Conservation (phyloP, 805 yeast genomes). For the Suhomyces tanzawaensis region DNA sequence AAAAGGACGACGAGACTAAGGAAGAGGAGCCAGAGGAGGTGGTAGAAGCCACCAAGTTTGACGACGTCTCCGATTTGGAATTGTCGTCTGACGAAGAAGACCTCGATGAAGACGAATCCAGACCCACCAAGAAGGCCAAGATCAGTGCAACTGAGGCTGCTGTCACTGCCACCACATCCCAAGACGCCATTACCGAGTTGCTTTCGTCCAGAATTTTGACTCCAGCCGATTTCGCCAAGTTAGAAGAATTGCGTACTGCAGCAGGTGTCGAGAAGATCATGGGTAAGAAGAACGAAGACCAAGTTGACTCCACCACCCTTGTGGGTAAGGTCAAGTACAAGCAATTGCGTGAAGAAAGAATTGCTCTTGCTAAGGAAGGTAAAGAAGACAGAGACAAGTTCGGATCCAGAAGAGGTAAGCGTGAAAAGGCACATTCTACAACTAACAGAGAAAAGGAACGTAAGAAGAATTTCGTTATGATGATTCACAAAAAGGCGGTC, state of each 20-base stretch:
- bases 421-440: slow-evolving; percentile 77
- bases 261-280: slow-evolving; percentile 82
- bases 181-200: slow-evolving; percentile 45
- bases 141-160: slow-evolving; percentile 36
- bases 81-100: slow-evolving; percentile 27
- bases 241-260: slow-evolving; percentile 79
- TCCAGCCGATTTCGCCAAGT: slow-evolving; percentile 96
- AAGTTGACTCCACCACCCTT: slow-evolving; percentile 74
- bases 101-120: slow-evolving; percentile 25
- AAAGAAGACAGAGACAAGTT: slow-evolving; percentile 89
- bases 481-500: slow-evolving; percentile 91
- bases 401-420: slow-evolving; percentile 83
- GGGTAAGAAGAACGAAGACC: slow-evolving; percentile 76
- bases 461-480: slow-evolving; percentile 98
- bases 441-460: slow-evolving; percentile 95
- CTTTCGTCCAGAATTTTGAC: slow-evolving; percentile 81
- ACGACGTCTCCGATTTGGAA: slow-evolving; percentile 29
- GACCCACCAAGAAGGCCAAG: slow-evolving; percentile 23
- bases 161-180: slow-evolving; percentile 31
- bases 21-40: slow-evolving; percentile 22
- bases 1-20: slow-evolving; percentile 36
- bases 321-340: slow-evolving; percentile 80
- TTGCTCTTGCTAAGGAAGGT: slow-evolving; percentile 85
- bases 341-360: slow-evolving; percentile 84
- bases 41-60: slow-evolving; percentile 9